A percentile compares a stretch with the other conserved stretches of the same genome.
Evolutionary conservation across 305 asterid genomes (phyloP).

Genomic region (Solanum hybrid): DNA sequence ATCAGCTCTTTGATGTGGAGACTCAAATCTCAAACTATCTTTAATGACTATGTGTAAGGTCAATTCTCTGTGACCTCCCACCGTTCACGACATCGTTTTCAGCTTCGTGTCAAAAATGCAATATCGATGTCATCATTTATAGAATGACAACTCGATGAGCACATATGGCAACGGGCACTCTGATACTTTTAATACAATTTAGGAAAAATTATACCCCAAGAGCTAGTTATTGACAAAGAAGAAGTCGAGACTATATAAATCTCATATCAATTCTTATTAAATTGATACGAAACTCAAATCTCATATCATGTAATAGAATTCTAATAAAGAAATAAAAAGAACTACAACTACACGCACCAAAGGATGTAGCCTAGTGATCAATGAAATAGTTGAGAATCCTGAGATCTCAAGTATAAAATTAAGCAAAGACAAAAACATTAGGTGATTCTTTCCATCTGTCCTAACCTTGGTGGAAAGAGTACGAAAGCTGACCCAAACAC

Average conservation of each 20-base stretch:
- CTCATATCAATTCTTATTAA: neutral
- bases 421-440: too few species aligned
- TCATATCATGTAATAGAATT: neutral
- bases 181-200: neutral
- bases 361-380: neutral
- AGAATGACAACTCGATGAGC: neutral
- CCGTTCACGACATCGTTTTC: rapidly evolving
- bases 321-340: neutral
- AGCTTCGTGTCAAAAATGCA: neutral
- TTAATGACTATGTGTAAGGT: neutral
- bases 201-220: neutral
- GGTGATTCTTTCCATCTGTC: too few species aligned
- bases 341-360: neutral
- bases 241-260: neutral
- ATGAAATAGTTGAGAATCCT: neutral
- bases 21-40: neutral
- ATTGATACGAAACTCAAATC: neutral
- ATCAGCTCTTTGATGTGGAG: neutral
- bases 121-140: neutral
- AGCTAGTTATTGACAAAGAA: neutral
- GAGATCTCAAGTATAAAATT: too few species aligned
- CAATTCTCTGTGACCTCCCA: too few species aligned
- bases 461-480: neutral
- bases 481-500: neutral
- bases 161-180: neutral